Evolutionary conservation across 805 yeast species (phyloP), one percentile per base, ranked within the genome.

Genomic region (Pichia scutulata): DNA sequence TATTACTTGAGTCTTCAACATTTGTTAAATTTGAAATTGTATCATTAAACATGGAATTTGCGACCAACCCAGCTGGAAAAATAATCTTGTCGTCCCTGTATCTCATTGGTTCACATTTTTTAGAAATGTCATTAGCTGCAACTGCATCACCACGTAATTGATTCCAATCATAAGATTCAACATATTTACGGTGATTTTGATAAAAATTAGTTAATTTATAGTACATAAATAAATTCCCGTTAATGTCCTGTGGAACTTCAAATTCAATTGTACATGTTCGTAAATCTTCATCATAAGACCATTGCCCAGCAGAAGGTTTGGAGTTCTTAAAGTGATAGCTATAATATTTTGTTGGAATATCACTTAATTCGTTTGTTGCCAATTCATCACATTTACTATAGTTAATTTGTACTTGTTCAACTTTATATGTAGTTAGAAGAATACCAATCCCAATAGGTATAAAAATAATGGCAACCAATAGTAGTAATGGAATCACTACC

Each of bases 51-150:
- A 78, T 68, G 0, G 97, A 88, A 69, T 92, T 92, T 47, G 98
- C 96, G 56, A 92, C 89, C 46, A 92, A 75, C 0, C 99, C 99
- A 70, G 98, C 93, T 18, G 99, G 99, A 65, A 92, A 92, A 54
- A 76, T 62, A 16, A 73, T 62, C 56, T 76, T 78, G 22, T 56
- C 63, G 42, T 70, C 72, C 18, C 69, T 62, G 14, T 55, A 41
- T 23, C 56, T 57, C 62, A 81, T 76, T 30, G 86, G 80, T 58
- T 73, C 74, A 28, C 86, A 84, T 22, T 76, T 75, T 7, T 64
- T 57, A 47, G 70, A 73, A 21, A 93, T 65, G 42, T 71, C 76
- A 25, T 68, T 74, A 3, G 70, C 70, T 0, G 75, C 49, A 8
- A 84, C 81, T 3, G 92, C 87, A 26, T 77, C 66, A 2, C 99